Conservation (phyloP, 2,329 filamentous ascomycete species). For the Curvularia hawaiiensis region DNA sequence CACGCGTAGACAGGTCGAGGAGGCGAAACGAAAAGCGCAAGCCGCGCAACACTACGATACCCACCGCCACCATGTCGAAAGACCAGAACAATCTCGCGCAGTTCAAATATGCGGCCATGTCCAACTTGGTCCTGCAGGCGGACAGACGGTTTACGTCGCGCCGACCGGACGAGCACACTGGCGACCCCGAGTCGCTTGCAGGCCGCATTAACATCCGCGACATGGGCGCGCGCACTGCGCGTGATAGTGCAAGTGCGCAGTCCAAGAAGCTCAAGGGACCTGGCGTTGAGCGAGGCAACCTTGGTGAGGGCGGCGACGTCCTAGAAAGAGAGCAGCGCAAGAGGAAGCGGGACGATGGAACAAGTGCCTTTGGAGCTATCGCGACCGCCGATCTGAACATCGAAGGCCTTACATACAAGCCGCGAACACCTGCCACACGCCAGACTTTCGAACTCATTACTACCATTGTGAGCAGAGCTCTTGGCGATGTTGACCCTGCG, state of each 20-base stretch:
- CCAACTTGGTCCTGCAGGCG: conserved; percentile 99
- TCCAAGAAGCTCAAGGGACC: conserved; percentile 70
- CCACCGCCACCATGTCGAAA: conserved; percentile 33
- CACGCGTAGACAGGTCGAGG: conserved; percentile 12
- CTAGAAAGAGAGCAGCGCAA: conserved; percentile 84
- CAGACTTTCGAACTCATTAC: conserved; percentile 94
- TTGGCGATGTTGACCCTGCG: conserved; percentile 92
- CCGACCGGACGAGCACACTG: conserved; percentile 91
- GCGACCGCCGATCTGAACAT: conserved; percentile 83
- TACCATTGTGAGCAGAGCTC: conserved; percentile 82
- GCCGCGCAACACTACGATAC: conserved; percentile 24
- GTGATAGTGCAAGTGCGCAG: conserved; percentile 78
- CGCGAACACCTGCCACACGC: conserved; percentile 86
- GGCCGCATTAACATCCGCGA: conserved; percentile 91
- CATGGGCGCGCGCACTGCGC: conserved; percentile 85
- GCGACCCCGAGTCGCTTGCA: conserved; percentile 95
- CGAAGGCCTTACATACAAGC: conserved; percentile 90
- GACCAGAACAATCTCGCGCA: conserved; percentile 75
- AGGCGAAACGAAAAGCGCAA: conserved; percentile 26
- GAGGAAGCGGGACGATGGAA: conserved; percentile 73
- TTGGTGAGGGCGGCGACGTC: conserved; percentile 83
- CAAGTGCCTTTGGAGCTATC: conserved; percentile 69
- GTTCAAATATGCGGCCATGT: conserved; percentile 99
- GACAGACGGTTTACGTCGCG: conserved; percentile 94
- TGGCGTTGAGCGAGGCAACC: conserved; percentile 74